Evolutionary conservation across 257 asterid genomes (phyloP), one percentile per base, ranked within the genome.

Genomic region (Avicennia marina): DNA sequence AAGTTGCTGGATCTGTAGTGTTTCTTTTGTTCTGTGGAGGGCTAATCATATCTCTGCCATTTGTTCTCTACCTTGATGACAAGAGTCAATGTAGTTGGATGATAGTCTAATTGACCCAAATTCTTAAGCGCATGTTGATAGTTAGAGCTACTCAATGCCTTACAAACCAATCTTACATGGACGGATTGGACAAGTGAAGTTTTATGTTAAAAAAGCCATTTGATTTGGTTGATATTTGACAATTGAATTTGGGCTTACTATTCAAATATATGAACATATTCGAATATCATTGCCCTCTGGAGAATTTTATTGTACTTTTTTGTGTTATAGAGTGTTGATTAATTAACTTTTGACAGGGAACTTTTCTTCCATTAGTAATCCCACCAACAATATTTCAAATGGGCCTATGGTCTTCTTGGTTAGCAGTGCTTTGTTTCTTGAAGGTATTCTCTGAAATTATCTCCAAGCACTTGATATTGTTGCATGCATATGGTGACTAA

Each of bases 361-460:
- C 90, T 54, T 90, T 90, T 78, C 94, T 90, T 71, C 97, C 95
- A 9, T 63, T 90, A 69, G 94, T 90, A 53, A 88, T 84, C 72
- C 87, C 89, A 50, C 82, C 94, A 31, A 82, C 95, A 38, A 49
- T 77, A 66, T 82, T 80, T 70, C 95, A 82, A 70, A 86, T 83
- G 46, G 94, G 90, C 52, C 71, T 90, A 24, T 90, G 96, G 97
- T 82, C 94, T 56, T 60, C 76, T 16, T 90, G 97, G 97, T 75
- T 90, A 59, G 78, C 64, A 18, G 89, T 90, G 72, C 86, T 90
- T 45, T 90, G 97, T 70, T 84, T 79, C 72, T 66, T 90, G 61
- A 90, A 90, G 97, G 97, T 87, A 80, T 46, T 45, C 57, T 40
- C 22, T 58, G 15, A 24, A 48, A 53, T 33, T 53, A 12, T 24